phyloP scores from a whole-genome alignment of 176 grass and related monocot species.

The Oryza glaberrima region DNA sequence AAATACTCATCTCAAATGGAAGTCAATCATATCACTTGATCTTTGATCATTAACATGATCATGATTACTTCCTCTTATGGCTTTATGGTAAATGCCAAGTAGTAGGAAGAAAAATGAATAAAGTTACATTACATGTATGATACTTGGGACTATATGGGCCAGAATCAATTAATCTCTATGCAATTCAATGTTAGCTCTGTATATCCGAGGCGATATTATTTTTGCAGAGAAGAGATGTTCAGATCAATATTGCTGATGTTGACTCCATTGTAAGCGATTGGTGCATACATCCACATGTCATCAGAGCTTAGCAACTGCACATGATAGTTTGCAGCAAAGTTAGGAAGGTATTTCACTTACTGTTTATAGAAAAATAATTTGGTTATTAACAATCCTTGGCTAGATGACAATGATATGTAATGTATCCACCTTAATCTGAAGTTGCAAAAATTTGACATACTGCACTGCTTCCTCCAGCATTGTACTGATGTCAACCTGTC shows the following conservation, averaged over 20 bases:
- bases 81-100: slow-evolving; percentile 30
- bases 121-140: slow-evolving; percentile 52
- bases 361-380: slow-evolving; percentile 15
- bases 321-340: slow-evolving; percentile 29
- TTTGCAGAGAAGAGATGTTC: slow-evolving; percentile 50
- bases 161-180: slow-evolving; percentile 38
- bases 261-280: slow-evolving; percentile 85
- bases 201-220: slow-evolving; percentile 24
- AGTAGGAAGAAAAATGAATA: slow-evolving; percentile 10
- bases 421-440: slow-evolving; percentile 85
- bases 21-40: slow-evolving; percentile 44
- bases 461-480: slow-evolving; percentile 97
- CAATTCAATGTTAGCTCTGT: slow-evolving; percentile 44
- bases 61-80: slow-evolving; percentile 31
- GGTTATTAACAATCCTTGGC: background rate
- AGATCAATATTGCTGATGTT: slow-evolving; percentile 76
- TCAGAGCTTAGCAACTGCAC: slow-evolving; percentile 94
- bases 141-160: slow-evolving; percentile 29
- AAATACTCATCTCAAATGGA: slow-evolving; percentile 9
- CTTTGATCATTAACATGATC: slow-evolving; percentile 47
- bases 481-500: slow-evolving; percentile 95
- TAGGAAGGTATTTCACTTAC: slow-evolving; percentile 14
- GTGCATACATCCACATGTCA: slow-evolving; percentile 97
- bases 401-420: slow-evolving; percentile 9
- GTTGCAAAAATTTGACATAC: slow-evolving; percentile 93